Evolutionary conservation across 164 flowering plant species (phyloP).

Genomic region (Pachysandra terminalis): DNA sequence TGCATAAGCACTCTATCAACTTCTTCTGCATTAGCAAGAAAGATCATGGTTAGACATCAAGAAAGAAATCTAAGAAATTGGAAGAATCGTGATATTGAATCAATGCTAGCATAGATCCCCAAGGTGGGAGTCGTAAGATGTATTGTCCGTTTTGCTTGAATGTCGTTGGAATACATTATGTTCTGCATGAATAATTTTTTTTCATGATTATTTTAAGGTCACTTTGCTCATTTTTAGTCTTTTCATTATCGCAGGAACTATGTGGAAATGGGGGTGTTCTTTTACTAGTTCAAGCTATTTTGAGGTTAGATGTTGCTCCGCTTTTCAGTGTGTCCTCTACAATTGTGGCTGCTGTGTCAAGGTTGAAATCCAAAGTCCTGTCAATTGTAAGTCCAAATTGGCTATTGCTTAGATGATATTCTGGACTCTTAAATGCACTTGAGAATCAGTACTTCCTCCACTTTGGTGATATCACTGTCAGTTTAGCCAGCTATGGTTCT

Average conservation of each 20-base stretch:
- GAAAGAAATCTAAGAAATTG: neutral
- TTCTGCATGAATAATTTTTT: neutral
- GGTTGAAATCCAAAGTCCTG: constrained; percentile 80
- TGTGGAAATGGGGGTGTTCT: constrained; percentile 84
- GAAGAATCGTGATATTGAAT: neutral
- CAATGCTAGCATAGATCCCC: neutral
- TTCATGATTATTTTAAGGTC: neutral
- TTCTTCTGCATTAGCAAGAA: neutral
- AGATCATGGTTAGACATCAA: neutral
- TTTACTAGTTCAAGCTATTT: constrained; percentile 56
- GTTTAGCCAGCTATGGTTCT: constrained; percentile 8
- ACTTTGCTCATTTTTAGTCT: constrained; percentile 5
- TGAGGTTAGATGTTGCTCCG: constrained; percentile 47
- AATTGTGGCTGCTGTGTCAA: constrained; percentile 61
- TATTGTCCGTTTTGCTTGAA: neutral
- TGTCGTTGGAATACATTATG: neutral
- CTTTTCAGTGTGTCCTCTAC: constrained; percentile 31
- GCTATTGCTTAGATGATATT: neutral
- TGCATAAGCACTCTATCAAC: neutral
- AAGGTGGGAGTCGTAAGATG: neutral
- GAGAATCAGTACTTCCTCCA: neutral
- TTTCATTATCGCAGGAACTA: constrained; percentile 53
- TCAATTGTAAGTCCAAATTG: constrained; percentile 69
- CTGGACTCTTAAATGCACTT: constrained; percentile 3
- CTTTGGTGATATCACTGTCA: constrained; percentile 4